Conservation (phyloP, 1,284 basidiomycete genomes). For the Trichosporon faecale region DNA sequence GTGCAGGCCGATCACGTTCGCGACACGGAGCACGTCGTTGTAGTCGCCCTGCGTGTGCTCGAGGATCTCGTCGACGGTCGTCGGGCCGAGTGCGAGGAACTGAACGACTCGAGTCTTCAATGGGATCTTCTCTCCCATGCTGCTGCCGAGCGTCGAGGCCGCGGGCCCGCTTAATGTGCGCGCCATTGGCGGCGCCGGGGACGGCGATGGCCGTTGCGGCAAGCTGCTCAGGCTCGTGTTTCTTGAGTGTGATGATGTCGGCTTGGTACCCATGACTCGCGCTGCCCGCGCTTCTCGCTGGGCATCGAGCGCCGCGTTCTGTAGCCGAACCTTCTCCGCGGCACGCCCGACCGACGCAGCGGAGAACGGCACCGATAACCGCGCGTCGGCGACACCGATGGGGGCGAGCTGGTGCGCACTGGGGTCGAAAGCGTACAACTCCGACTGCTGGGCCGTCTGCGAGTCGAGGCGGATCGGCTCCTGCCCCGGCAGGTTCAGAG, state of each 20-base stretch:
- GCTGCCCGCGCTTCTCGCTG: conserved; percentile 33
- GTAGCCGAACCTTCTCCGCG: conserved; percentile 35
- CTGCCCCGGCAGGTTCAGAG: conserved; percentile 31
- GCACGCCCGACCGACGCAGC: conserved; percentile 28
- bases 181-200: conserved; percentile 12
- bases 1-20: conserved; percentile 36
- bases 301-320: conserved; percentile 32
- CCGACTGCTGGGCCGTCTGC: conserved; percentile 30
- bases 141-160: conserved; percentile 11
- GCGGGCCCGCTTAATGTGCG: conserved; percentile 24
- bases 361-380: conserved; percentile 36
- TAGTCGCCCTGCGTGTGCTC: conserved; percentile 34
- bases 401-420: conserved; percentile 23
- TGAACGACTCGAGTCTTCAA: conserved; percentile 49
- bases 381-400: conserved; percentile 40
- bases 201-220: conserved; percentile 10
- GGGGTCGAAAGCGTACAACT: conserved; percentile 28
- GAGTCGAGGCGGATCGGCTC: conserved; percentile 30
- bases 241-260: not conserved
- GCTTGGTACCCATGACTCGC: conserved; percentile 27
- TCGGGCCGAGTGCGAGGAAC: conserved; percentile 41
- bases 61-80: conserved; percentile 33
- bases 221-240: not conserved
- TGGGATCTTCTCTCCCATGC: conserved; percentile 29
- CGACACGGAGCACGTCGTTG: conserved; percentile 42